Base-by-base conservation (phyloP, 177 flowering plant species). In the Tripterygium wilfordii region DNA sequence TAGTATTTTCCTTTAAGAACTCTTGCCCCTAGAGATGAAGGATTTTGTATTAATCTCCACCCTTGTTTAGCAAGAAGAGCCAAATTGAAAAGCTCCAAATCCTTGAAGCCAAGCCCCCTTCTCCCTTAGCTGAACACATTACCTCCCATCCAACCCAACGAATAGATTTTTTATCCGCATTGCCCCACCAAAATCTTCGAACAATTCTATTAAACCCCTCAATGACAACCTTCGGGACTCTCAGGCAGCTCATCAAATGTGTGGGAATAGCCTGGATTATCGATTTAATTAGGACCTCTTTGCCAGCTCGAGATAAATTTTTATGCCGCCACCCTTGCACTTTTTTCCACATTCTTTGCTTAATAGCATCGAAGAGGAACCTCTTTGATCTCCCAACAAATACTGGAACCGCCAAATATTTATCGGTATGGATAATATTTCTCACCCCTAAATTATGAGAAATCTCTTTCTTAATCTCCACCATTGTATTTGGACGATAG, bases 31-130 rank as follows among this genome's bases (percentile, higher is more conserved):
- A 30, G 33, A 7, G 12, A 30, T 12, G 33, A 30, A 12, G 33
- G 33, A 22, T 22, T 4, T 12, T 42, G 2, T 10, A 42, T 13
- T 0, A 42, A 3, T 42, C 45, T 42, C 45, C 45, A 42, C 1
- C 15, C 27, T 23, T 42, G 29, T 23, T 42, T 42, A 15, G 45
- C 29, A 14, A 42, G 9, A 10, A 42, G 15, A 25, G 45, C 45
- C 18, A 22, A 1, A n/a, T 22, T 42, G 18, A 42, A 42, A 42
- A 8, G 1, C 8, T 23, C 17, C 27, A 42, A n/a, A 3, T 42
- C 17, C 14, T n/a, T 10, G 17, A 42, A 23, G 28, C 28, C 45
- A 5, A 23, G 23, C 28, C 28, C 17, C 45, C 27, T 1, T 23
- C 1, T 3, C 10, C 3, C 20, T 41, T 18, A 3, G 6, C n/a